phyloP scores from a whole-genome alignment of 768 basidiomycete species.

The Suillus weaverae region DNA sequence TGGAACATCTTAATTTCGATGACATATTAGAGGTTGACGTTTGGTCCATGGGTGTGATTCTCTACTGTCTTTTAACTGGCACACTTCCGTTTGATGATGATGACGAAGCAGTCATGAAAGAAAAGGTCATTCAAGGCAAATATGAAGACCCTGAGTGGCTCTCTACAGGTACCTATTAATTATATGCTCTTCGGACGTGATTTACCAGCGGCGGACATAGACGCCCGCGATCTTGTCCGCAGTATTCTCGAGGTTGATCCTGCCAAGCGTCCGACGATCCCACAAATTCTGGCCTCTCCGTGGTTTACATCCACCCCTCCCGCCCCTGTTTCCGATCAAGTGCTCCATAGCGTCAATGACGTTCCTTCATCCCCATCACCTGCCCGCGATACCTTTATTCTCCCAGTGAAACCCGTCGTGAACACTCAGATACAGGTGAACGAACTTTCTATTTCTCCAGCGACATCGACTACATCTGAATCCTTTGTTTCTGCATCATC shows the following conservation, averaged over 20 bases:
- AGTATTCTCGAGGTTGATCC: conserved; percentile 79
- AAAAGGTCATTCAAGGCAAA: conserved; percentile 78
- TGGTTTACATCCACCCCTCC: conserved; percentile 66
- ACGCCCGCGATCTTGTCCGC: conserved; percentile 81
- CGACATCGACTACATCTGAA: conserved; percentile 39
- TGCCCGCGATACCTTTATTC: conserved; percentile 29
- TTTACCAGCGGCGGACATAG: conserved; percentile 39
- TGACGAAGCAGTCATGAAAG: conserved; percentile 79
- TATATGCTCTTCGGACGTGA: conserved; percentile 5
- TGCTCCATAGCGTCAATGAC: conserved; percentile 19
- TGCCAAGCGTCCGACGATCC: conserved; percentile 70
- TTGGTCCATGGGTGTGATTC: conserved; percentile 92
- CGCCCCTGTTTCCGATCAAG: conserved; percentile 4
- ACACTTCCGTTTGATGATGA: conserved; percentile 91
- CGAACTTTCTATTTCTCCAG: conserved; percentile 47
- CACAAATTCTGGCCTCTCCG: conserved; percentile 79
- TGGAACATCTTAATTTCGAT: conserved; percentile 13
- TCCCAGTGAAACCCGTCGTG: conserved; percentile 22
- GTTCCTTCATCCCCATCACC: conserved; percentile 34
- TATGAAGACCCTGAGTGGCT: conserved; percentile 95
- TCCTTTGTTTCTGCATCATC: conserved; percentile 55
- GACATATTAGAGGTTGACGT: conserved; percentile 78
- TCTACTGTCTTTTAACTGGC: conserved; percentile 87
- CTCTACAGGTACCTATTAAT: conserved; percentile 60
- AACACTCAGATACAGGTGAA: conserved; percentile 16